A percentile compares a stretch with the other conserved stretches of the same genome.
Evolutionary conservation across 345 rosid species (phyloP).

Genomic region (Gossypium ekmanianum): DNA sequence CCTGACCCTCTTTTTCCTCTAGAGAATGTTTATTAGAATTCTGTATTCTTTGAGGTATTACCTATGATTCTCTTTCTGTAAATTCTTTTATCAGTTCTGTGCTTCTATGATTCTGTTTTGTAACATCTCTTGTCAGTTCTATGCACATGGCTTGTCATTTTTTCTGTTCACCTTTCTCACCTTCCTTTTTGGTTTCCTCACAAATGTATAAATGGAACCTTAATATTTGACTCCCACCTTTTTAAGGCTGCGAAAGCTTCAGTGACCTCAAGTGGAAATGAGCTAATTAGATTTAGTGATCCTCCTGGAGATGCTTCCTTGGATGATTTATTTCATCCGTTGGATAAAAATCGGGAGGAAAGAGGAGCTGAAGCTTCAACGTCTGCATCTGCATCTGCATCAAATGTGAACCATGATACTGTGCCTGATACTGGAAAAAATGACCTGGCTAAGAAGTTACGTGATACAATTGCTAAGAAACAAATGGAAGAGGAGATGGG

Average conservation of each 20-base stretch:
- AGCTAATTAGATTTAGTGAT: slow-evolving; percentile 84
- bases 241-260: slow-evolving; percentile 62
- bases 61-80: background rate
- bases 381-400: slow-evolving; percentile 61
- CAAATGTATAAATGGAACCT: background rate
- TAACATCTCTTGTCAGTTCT: background rate
- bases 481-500: slow-evolving; percentile 84
- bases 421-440: slow-evolving; percentile 66
- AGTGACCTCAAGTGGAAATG: slow-evolving; percentile 52
- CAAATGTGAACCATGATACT: slow-evolving; percentile 56
- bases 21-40: background rate
- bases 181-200: slow-evolving; percentile 13
- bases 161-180: background rate
- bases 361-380: slow-evolving; percentile 74
- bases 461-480: slow-evolving; percentile 92
- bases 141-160: background rate
- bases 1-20: background rate
- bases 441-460: slow-evolving; percentile 80
- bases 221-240: slow-evolving; percentile 20
- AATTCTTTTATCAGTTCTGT: background rate
- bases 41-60: background rate
- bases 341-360: slow-evolving; percentile 55
- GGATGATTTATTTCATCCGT: slow-evolving; percentile 90
- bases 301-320: slow-evolving; percentile 94
- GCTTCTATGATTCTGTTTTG: background rate